Base-by-base conservation (phyloP, 352 stramenopile species). In the Phytophthora palmivora region DNA sequence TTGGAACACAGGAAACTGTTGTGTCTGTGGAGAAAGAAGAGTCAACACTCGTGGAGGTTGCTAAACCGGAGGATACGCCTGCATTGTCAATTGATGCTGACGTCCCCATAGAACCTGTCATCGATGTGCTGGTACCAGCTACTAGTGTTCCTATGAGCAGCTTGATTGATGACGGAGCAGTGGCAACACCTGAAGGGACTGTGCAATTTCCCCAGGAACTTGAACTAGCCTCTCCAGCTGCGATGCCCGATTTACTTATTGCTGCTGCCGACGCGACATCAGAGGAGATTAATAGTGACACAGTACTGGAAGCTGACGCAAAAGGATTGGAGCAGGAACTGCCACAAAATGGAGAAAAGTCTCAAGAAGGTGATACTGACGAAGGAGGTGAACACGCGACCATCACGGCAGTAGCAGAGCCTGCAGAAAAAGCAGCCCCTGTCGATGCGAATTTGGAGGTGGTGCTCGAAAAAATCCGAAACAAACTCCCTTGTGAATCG, bases 401-500 rank as follows among this genome's bases (percentile, higher is more conserved):
- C 3, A 89, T 90, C 49, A 76, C 73, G 6, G 74, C 76, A 32
- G 76, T 82, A 24, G 48, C 49, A 10, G 73, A 82, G 16, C 22
- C 67, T 32, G 44, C 50, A 37, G 58, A 74, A 9, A 72, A 68
- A 22, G 19, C 39, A 18, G 24, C 75, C 15, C 72, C 79, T 28
- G 64, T 84, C 43, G 80, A 93, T 62, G 76, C 87, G 41, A 78
- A 85, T 42, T 70, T 91, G 43, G 82, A 88, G 37, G 78, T 81
- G 10, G 67, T 88, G 3, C 72, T 90, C 15, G 69, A 62, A 10
- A 78, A 87, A 60, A 84, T 93, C 38, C 76, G 85, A 54, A 70
- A 76, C 19, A 84, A 81, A 76, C 64, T 91, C 30, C 52, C 70
- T 7, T 94, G 83, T 39, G 78, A 92, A 58, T 70, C 58, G 2